Evolutionary conservation across 2,329 filamentous ascomycete species (phyloP), one percentile per base, ranked within the genome.

Genomic region (Aspergillus glaucus): DNA sequence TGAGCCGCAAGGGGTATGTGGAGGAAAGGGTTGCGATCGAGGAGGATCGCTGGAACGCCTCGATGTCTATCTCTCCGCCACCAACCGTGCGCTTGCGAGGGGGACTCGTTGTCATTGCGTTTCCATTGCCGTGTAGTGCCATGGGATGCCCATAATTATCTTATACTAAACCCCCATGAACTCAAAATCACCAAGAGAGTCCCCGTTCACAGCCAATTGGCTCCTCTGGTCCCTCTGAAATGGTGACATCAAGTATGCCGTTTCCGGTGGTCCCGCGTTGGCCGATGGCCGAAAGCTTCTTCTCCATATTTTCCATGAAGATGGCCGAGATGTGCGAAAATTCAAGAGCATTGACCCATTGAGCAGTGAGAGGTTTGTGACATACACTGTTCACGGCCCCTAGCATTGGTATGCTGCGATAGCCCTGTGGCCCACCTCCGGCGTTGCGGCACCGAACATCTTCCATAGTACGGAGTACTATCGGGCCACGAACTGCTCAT

Each of bases 371-470:
- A 30, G 9, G 5, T 12, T 30, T 30, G 26, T 30, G 26, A 5
- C 26, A 17, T 36, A 17, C 34, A 6, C 14, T 9, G 15, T 7
- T 36, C 14, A 17, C n/a, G 15, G 15, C 9, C 34, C 34, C 34
- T 36, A 9, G 34, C 34, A 36, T 36, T 36, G 34, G 15, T 36
- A 36, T 36, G 14, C n/a, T 17, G 14, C 34, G n/a, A n/a, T 6
- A 36, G 14, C 34, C 34, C n/a, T 15, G 34, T 36, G 34, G 34
- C 14, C 32, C 44, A 24, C 30, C 28, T 22, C n/a, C 26, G 19
- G 32, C 44, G n/a, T 44, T 24, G 44, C 44, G 30, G n/a, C 44
- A 45, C 34, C 44, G 14, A 45, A 17, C 19, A 17, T 36, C 15
- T 17, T 36, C 34, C 34, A 36, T 36, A 36, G 34, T 7, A 36